Conservation (phyloP, 306 rosid genomes). For the Castanea crenata region DNA sequence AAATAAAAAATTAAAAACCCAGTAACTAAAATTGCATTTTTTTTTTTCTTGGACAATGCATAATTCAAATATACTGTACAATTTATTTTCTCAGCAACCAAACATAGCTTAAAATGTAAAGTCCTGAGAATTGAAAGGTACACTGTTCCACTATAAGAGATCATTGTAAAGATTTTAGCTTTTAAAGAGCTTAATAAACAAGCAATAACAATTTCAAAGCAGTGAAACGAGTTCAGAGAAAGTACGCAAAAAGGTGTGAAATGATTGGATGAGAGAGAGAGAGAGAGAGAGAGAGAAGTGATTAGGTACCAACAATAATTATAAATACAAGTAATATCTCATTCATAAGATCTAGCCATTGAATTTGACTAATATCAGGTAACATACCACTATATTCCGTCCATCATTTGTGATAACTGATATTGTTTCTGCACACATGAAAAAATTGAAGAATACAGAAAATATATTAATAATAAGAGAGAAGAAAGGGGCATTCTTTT, state of each 20-base stretch:
- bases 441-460: background rate
- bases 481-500: no score
- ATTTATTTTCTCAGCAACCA: background rate
- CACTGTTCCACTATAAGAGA: background rate
- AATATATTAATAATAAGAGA: no score
- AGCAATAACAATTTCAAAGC: background rate
- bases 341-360: background rate
- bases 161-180: background rate
- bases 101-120: background rate
- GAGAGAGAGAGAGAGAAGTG: no score
- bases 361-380: background rate
- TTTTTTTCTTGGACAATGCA: no score
- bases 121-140: background rate
- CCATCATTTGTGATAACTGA: slow-evolving; percentile 94
- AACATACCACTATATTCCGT: slow-evolving; percentile 85
- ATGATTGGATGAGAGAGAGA: background rate
- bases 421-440: slow-evolving; percentile 59
- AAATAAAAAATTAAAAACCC: no score
- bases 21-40: no score
- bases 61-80: background rate
- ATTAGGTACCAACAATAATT: no score
- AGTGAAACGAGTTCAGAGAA: background rate
- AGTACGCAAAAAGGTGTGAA: background rate
- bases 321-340: background rate
- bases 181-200: background rate